Evolutionary conservation across 352 stramenopile genomes (phyloP).

Genomic region (Phytophthora parvispora): DNA sequence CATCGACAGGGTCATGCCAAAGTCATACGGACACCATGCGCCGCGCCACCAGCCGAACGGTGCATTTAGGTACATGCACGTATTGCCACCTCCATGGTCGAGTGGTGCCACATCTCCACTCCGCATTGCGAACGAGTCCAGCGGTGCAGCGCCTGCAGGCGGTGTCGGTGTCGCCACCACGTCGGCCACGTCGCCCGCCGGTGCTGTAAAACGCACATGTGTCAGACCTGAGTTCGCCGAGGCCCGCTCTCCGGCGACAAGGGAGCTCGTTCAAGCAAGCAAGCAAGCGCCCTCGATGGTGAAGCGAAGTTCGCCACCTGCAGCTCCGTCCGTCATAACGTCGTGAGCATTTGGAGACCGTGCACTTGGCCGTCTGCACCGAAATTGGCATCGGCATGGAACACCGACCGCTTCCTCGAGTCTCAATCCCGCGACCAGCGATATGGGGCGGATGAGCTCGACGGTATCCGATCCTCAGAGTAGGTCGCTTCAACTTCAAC

Average conservation of each 20-base stretch:
- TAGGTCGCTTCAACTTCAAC: not conserved
- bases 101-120: not conserved
- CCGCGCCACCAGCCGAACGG: not conserved
- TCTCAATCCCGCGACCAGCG: not conserved
- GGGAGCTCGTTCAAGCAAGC: too few species aligned
- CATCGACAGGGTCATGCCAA: not conserved
- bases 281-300: not conserved
- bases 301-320: too few species aligned
- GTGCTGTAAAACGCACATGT: too few species aligned
- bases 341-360: not conserved
- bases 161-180: not conserved
- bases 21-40: too few species aligned
- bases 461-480: not conserved
- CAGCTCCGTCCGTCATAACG: not conserved
- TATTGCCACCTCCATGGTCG: too few species aligned
- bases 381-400: not conserved
- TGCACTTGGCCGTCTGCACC: not conserved
- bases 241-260: not conserved
- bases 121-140: not conserved
- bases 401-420: not conserved
- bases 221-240: slow-evolving; percentile 8
- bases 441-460: not conserved
- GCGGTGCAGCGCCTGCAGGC: not conserved
- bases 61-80: not conserved
- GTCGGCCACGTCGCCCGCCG: not conserved